phyloP scores from a whole-genome alignment of 495 filamentous ascomycete species.

The Aspergillus leporis region DNA sequence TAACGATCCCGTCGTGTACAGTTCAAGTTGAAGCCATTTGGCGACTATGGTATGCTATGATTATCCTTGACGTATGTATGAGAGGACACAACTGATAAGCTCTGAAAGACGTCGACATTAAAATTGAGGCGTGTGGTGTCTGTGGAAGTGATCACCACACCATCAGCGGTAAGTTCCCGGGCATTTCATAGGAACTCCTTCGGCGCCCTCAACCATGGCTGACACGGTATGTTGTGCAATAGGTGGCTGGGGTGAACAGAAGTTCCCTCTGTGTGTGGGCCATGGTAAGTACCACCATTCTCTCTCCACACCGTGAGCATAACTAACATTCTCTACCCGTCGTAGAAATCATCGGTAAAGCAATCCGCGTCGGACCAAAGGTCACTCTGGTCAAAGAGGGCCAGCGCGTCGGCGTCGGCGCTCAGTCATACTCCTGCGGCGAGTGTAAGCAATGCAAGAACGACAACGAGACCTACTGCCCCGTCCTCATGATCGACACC shows the following conservation, averaged over 20 bases:
- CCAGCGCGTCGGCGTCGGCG: constrained; percentile 78
- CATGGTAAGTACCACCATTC: constrained; percentile 43
- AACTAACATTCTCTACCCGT: not conserved
- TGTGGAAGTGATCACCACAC: constrained; percentile 81
- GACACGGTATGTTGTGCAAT: constrained; percentile 3
- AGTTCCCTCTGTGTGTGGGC: constrained; percentile 69
- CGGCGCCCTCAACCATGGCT: constrained; percentile 6
- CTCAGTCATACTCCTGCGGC: constrained; percentile 73
- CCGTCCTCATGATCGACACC: constrained; percentile 59
- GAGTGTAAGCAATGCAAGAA: constrained; percentile 66
- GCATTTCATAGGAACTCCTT: not conserved
- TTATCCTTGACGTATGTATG: not conserved
- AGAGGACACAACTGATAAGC: constrained; percentile 7
- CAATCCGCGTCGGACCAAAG: constrained; percentile 67
- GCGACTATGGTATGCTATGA: constrained; percentile 51
- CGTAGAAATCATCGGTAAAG: constrained; percentile 68
- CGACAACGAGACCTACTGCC: constrained; percentile 81
- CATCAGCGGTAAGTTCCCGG: constrained; percentile 50
- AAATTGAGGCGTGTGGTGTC: constrained; percentile 73
- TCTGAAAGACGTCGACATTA: constrained; percentile 66
- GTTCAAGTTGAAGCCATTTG: constrained; percentile 79
- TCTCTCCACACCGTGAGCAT: not conserved
- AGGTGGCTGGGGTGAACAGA: constrained; percentile 71
- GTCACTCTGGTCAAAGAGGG: constrained; percentile 68
- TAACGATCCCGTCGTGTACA: constrained; percentile 24